Evolutionary conservation across 1,284 basidiomycete species (phyloP).

Genomic region (Ceratobasidium sp.): DNA sequence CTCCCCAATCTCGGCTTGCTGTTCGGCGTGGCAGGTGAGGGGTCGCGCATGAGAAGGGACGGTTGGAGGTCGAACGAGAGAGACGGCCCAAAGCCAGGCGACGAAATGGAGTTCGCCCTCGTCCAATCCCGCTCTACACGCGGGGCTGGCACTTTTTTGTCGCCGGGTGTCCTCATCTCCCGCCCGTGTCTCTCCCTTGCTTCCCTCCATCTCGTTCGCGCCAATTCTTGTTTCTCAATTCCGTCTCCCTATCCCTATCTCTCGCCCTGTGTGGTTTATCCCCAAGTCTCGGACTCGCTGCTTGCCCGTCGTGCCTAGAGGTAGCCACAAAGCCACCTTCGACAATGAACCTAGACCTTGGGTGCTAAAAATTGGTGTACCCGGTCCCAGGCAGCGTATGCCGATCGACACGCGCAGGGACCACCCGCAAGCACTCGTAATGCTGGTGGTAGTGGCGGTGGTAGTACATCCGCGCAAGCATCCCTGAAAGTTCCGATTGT

Average conservation of each 20-base stretch:
- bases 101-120: slow-evolving; percentile 3
- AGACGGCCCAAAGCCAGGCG: not conserved
- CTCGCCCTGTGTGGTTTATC: slow-evolving; percentile 4
- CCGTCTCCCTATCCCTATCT: slow-evolving; percentile 4
- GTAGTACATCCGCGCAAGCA: too few relatives aligned
- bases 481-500: slow-evolving; percentile 88
- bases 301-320: slow-evolving; percentile 6
- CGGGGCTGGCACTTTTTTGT: not conserved
- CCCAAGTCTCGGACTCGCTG: slow-evolving; percentile 11
- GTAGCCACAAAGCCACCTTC: slow-evolving; percentile 9
- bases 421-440: slow-evolving; percentile 50
- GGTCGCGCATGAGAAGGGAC: too few relatives aligned
- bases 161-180: slow-evolving; percentile 1
- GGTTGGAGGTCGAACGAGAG: too few relatives aligned
- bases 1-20: too few relatives aligned
- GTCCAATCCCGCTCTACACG: slow-evolving; percentile 3
- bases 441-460: too few relatives aligned
- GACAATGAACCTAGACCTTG: not conserved
- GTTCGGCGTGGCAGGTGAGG: too few relatives aligned
- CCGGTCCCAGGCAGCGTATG: not conserved
- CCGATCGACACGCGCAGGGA: slow-evolving; percentile 18
- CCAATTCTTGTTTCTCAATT: not conserved
- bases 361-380: slow-evolving; percentile 13
- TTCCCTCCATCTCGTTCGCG: not conserved
- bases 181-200: not conserved